Evolutionary conservation across 116 monocot genomes (phyloP).

Genomic region (Thalassia testudinum): DNA sequence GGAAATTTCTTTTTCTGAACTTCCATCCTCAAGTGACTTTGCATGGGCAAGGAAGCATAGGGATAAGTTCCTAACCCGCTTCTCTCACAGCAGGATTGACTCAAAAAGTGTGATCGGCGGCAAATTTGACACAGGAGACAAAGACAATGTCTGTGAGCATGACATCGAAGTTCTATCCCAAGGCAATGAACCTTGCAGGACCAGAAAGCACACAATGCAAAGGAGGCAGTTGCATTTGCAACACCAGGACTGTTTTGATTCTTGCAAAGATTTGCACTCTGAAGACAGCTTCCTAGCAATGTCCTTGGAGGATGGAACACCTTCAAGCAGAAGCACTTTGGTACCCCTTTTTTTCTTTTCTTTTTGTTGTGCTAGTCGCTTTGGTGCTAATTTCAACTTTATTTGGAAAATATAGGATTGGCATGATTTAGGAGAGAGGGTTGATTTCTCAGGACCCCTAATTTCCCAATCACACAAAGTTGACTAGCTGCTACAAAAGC

Average conservation of each 20-base stretch:
- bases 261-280: conserved; percentile 9
- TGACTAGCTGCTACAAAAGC: conserved; percentile 60
- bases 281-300: conserved; percentile 12
- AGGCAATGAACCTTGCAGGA: conserved; percentile 8
- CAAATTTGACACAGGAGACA: neutral
- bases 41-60: conserved; percentile 62
- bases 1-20: conserved; percentile 52
- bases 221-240: conserved; percentile 35
- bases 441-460: conserved; percentile 91
- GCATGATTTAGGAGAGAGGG: conserved; percentile 44
- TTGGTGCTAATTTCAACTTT: neutral
- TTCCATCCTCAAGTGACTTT: conserved; percentile 70
- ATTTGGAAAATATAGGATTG: conserved; percentile 18
- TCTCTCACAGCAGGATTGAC: conserved; percentile 22
- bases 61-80: conserved; percentile 17
- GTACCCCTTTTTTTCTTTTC: conserved; percentile 17
- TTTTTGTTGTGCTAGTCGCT: neutral
- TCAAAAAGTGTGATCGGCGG: conserved; percentile 14
- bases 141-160: neutral
- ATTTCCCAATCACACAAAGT: conserved; percentile 54
- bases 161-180: conserved; percentile 1
- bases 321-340: conserved; percentile 27
- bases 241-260: conserved; percentile 21
- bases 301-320: conserved; percentile 13
- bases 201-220: conserved; percentile 22